Evolutionary conservation across 768 basidiomycete species (phyloP), one percentile per base, ranked within the genome.

Genomic region (Tricholoma furcatifolium): DNA sequence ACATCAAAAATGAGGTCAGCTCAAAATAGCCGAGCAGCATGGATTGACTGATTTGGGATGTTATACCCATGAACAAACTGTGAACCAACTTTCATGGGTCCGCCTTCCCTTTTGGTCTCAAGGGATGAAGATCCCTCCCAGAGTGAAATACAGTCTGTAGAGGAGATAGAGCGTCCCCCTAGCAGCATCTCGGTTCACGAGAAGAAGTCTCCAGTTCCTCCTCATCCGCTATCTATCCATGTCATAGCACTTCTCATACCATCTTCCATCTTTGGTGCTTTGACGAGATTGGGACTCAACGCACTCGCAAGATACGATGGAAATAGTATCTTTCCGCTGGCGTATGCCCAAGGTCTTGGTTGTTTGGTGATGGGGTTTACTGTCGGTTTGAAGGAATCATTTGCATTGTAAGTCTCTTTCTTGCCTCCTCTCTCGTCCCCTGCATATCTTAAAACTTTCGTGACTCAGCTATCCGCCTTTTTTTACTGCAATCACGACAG

Each of bases 331-430:
- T 98, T 94, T 64, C 76, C 89, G 2, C 72, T 98, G 20, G 83
- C 87, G 4, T 98, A 94, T 74, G 78, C 83, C 0, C 96, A 99
- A 67, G 88, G 84, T 0, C 71, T 86, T 0, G 97, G 97, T 15
- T 98, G 95, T 70, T 74, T 93, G 48, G 72, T 96, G 24, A 98
- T 99, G 94, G 97, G 97, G 2, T 70, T 91, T 47, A 79, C 77
- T 7, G 62, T 93, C 17, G 81, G 77, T 15, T 65, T 88, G 62
- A 93, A 88, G 67, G 81, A 83, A 45, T 81, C 85, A 7, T 74
- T 99, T 11, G 71, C 75, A 62, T 85, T 88, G 93, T 97, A 65
- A 70, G 92, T 62, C 38, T 15, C 31, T 4, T 38, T 43, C 38
- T 43, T 14, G 3, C 31, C 10, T 11, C 18, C 20, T 8, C 14